Base-by-base conservation (phyloP, 257 asterid species). In the Solanum pennellii region DNA sequence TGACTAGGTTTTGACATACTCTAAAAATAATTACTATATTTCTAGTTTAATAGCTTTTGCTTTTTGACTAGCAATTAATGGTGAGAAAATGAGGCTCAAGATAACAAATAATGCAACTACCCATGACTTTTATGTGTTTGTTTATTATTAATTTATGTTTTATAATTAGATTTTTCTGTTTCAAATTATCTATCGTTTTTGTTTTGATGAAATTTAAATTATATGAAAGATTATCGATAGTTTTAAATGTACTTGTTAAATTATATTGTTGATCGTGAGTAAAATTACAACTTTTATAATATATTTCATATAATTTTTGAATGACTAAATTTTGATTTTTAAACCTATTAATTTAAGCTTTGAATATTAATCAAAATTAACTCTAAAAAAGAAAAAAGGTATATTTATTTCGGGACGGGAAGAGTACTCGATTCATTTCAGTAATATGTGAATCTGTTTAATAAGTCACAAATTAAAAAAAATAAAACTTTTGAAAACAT, bases 81-180 rank as follows among this genome's bases (percentile, higher is more conserved):
- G 79, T 18, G 18, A 72, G 79, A 72, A 72, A 72, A 18, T 1
- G 45, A 35, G 82, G 47, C 5, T 73, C 29, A 9, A 73, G 47
- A 73, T 18, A 73, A 18, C 29, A 35, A 73, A 73, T 73, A 73
- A 73, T 73, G 49, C 82, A 73, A 73, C 47, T 73, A 73, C 82
- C 82, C 29, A 73, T 2, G 47, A 73, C 82, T 35, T 35, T 73
- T 73, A 35, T 73, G 80, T 35, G 47, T 20, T 35, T 37, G 80
- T 0, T 73, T 35, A 72, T 72, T 72, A 1, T 9, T 14, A 41
- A 10, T 29, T 69, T 29, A 10, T 27, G 41, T 29, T 69, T 66
- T 13, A 10, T 52, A 27, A 13, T 15, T 29, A 29, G 39, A 3
- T 69, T 37, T 0, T 2, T 27, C 0, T 3, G 3, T 69, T 0